phyloP scores from a whole-genome alignment of 1,284 basidiomycete species.

The Ceratobasidium sp. region DNA sequence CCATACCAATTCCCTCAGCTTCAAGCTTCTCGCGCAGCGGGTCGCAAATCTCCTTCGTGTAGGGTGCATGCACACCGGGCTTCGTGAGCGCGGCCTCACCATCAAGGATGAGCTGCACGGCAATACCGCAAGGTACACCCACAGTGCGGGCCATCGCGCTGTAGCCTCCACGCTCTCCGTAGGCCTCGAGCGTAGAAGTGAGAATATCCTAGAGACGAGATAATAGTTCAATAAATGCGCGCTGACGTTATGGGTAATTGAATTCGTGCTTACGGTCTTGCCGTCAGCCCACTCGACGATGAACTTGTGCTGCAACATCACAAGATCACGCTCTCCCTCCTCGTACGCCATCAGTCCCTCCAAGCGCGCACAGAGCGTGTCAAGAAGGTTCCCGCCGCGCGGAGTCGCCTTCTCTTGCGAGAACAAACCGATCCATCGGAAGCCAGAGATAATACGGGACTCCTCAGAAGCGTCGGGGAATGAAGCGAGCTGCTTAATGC shows the following conservation, averaged over 20 bases:
- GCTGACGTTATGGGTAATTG: conserved; percentile 31
- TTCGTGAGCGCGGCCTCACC: conserved; percentile 69
- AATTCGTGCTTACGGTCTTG: conserved; percentile 63
- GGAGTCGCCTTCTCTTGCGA: conserved; percentile 72
- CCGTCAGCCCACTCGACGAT: conserved; percentile 88
- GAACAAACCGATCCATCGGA: conserved; percentile 95
- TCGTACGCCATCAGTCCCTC: conserved; percentile 95
- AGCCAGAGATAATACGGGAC: conserved; percentile 82
- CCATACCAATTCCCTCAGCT: conserved; percentile 83
- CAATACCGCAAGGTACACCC: conserved; percentile 94
- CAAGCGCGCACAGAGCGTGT: conserved; percentile 92
- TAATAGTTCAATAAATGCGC: conserved; percentile 36
- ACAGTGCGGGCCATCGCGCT: conserved; percentile 96
- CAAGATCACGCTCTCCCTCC: conserved; percentile 91
- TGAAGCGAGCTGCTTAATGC: conserved; percentile 72
- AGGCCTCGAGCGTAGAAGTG: conserved; percentile 92
- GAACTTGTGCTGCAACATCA: conserved; percentile 99
- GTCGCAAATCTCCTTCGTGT: conserved; percentile 87
- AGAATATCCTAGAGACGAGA: conserved; percentile 74
- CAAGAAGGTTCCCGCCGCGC: conserved; percentile 80
- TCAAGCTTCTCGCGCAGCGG: conserved; percentile 82
- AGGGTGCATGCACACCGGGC: conserved; percentile 89
- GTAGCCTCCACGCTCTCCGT: conserved; percentile 82
- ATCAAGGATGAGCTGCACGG: conserved; percentile 81
- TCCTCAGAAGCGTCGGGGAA: conserved; percentile 79